Base-by-base conservation (phyloP, 176 grass and related monocot genomes). In the Avena atlantica region DNA sequence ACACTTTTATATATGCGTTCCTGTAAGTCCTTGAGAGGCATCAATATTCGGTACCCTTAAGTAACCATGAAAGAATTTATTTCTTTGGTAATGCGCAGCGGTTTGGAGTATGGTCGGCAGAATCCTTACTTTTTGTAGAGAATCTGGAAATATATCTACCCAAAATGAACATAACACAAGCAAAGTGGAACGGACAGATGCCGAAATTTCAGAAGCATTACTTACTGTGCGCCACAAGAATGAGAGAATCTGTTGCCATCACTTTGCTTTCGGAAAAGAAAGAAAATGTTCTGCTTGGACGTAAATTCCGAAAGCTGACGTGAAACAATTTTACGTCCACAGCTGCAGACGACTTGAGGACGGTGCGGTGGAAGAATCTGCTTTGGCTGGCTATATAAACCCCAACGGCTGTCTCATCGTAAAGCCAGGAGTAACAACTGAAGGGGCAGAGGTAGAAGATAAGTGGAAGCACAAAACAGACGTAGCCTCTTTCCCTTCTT, bases 361-460 rank as follows among this genome's bases (percentile, higher is more conserved):
- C 19, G 45, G 2, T 2, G 69, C 53, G 45, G 56, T 61, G 9
- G 57, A 2, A 52, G 71, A 76, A 76, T 76, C 71, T 52, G 44
- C 42, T 85, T 73, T 84, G 42, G 10, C 71, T 37, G 71, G 16
- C 71, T 85, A 64, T 85, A 85, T 76, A 85, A 76, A 76, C 71
- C 58, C 24, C 16, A 34, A 17, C 9, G 42, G 13, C 34, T 4
- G 34, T 70, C 3, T 42, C 34, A 19, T 6, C 45, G 44, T 64
- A 25, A 76, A 64, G 11, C 83, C 25, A 76, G 71, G 44, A 76
- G 20, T 15, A 24, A 76, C 19, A 76, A 14, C 4, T 34, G 44
- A 84, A 76, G 10, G 34, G 23, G 76, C 9, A 23, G 4, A 37
- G 29, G 50, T 78, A 21, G 19, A 36, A 42, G 44, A 42, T 25